Base-by-base conservation (phyloP, 2,329 filamentous ascomycete genomes). In the Aulographum hederae region DNA sequence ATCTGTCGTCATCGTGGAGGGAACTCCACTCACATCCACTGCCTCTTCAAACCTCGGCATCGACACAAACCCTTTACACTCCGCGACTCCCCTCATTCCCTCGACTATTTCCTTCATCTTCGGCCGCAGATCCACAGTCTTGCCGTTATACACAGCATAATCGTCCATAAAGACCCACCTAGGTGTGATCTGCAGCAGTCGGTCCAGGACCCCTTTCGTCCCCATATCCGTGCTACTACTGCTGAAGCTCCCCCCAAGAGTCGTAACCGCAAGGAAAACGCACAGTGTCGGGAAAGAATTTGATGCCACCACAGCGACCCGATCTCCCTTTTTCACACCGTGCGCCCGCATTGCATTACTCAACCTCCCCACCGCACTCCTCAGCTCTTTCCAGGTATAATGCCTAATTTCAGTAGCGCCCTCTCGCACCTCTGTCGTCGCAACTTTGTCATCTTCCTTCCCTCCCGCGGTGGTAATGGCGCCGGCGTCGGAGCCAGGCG, bases 111-210 rank as follows among this genome's bases (percentile, higher is more conserved):
- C 67, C 17, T 51, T 50, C 54, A 91, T 86, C 56, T 89, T 89
- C 1, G 59, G 52, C 4, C 76, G 60, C 25, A 91, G 57, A 43
- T 89, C 78, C 16, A 78, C 60, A 1, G 59, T 68, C 50, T 78
- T 80, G 28, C 78, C 78, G 41, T 86, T 86, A 42, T 91, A 91
- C 3, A 86, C 54, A 0, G 80, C 67, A 23, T 64, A 71, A 43
- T 89, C 81, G 42, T 92, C 82, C 45, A 86, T 73, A 46, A 91
- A 89, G n/a, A 92, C 61, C 46, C 70, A 79, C 51, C 69, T 74
- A 3, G 82, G 81, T 40, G 73, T 63, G 37, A 89, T 72, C 57
- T 89, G 80, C 30, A 73, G 54, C 17, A 79, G 60, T 20, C 81
- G 61, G 51, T 89, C 78, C 41, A 91, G 43, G 13, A 91, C 67